These are phyloP conservation scores for Vaccinium macrocarpon DNA, from an alignment of 148 eudicot genomes.

Conservation along the genomic window DNA sequence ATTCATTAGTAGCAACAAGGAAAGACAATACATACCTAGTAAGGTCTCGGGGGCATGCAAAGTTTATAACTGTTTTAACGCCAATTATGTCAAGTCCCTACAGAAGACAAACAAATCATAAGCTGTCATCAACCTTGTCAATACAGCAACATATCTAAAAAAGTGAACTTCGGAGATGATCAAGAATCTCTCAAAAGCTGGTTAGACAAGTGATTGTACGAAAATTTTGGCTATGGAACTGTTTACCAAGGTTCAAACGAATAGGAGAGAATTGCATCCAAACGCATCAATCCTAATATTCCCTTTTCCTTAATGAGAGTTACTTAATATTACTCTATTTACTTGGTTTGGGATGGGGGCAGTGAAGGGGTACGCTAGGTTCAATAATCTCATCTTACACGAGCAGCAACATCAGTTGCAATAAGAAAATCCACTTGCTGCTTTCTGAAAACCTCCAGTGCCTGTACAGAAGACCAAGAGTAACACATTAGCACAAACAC, in stretches of 20 bases:
- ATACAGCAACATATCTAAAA: not conserved
- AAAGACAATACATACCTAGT: constrained; percentile 35
- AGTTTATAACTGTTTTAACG: constrained; percentile 83
- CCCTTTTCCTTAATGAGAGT: not conserved
- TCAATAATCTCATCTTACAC: constrained; percentile 40
- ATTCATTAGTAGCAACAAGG: not conserved
- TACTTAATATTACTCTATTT: constrained; percentile 4
- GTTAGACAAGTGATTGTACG: not conserved
- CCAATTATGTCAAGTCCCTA: constrained; percentile 93
- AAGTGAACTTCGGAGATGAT: not conserved
- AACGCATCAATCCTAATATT: not conserved
- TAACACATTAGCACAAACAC: constrained; percentile 6
- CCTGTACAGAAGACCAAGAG: constrained; percentile 23
- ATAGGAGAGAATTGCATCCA: not conserved
- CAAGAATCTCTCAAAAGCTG: not conserved
- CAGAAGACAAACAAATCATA: constrained; percentile 6
- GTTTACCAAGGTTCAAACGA: not conserved
- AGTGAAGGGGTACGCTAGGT: not conserved
- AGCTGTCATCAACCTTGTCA: not conserved
- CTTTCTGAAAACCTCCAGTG: constrained; percentile 76
- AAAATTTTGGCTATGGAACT: not conserved
- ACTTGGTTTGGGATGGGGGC: not conserved
- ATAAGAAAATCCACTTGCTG: constrained; percentile 89
- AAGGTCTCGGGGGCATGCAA: constrained; percentile 85
- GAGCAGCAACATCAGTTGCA: constrained; percentile 91